Evolutionary conservation across 2,329 filamentous ascomycete species (phyloP).

Genomic region (Nemania serpens): DNA sequence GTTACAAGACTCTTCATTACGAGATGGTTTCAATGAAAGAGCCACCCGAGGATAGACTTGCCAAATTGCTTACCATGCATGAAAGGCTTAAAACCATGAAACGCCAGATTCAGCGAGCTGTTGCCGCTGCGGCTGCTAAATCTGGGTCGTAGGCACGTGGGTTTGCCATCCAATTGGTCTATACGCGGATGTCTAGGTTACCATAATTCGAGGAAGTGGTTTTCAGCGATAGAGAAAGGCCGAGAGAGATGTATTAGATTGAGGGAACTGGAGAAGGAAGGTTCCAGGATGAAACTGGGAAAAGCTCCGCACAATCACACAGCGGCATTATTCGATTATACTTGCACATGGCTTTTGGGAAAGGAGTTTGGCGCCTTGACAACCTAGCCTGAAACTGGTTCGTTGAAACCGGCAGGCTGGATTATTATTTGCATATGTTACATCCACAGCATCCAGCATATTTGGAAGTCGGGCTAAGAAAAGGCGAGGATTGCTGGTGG

Average conservation of each 20-base stretch:
- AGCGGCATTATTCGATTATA: too few relatives aligned
- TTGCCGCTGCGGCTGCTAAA: slow-evolving; percentile 34
- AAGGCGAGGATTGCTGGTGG: not conserved
- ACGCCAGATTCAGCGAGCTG: slow-evolving; percentile 58
- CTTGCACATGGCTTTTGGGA: too few relatives aligned
- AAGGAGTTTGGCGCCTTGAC: not conserved
- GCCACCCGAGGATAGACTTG: slow-evolving; percentile 57
- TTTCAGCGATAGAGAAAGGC: too few relatives aligned
- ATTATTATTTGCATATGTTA: not conserved
- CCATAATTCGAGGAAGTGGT: too few relatives aligned
- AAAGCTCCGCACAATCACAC: too few relatives aligned
- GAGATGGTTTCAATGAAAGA: slow-evolving; percentile 57
- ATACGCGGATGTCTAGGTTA: not conserved
- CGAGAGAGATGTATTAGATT: too few relatives aligned
- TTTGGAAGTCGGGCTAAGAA: not conserved
- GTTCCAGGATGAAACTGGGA: too few relatives aligned
- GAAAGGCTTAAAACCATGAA: slow-evolving; percentile 61
- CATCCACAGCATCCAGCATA: not conserved
- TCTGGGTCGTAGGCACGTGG: slow-evolving; percentile 29
- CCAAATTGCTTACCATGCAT: slow-evolving; percentile 59
- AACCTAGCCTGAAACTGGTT: not conserved
- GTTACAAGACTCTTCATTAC: slow-evolving; percentile 61
- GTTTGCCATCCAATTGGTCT: not conserved
- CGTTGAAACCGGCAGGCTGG: not conserved
- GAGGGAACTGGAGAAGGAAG: too few relatives aligned